Base-by-base conservation (phyloP, 768 basidiomycete genomes). In the Tricholoma sp. region DNA sequence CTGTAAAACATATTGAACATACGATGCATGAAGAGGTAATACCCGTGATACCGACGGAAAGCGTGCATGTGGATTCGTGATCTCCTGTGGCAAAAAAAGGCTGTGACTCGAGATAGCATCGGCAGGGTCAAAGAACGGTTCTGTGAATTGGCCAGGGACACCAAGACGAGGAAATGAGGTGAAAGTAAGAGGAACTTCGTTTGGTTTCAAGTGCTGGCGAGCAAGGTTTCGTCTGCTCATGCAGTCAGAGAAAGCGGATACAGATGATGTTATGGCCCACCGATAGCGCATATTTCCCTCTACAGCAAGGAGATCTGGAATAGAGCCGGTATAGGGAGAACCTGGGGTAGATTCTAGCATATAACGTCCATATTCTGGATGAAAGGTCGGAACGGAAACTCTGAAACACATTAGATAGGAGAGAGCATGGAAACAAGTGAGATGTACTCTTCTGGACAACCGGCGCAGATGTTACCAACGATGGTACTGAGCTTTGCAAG, bases 291-390 rank as follows among this genome's bases (percentile, higher is more conserved):
- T 99, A 72, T 98, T 94, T 49, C 77, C 74, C 74, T 99, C 96
- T 5, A 99, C 95, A 5, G 87, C 83, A 35, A 98, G 77, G 18
- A 98, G 80, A 70, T 96, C 94, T 22, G 80, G 79, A 39, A 98
- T 83, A 14, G 83, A 87, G 9, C 92, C 94, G 5, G 91, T 89
- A 74, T 98, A 98, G 2, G 97, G 97, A 50, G 87, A 85, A 2
- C 97, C 97, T 0, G 97, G 97, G 0, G 96, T 99, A 2, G 94
- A 94, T 70, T 99, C 97, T 53, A 99, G 81, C 97, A 99, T 99
- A 76, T 91, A 98, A 37, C 95, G 83, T 39, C 97, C 97, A 75
- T 98, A 99, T 72, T 99, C 97, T 16, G 96, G 96, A 68, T 98
- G 97, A 67, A 95, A 98, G 11, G 87, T 89, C 2, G 97, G 97